Conservation (phyloP, 2,329 filamentous ascomycete species). For the Penicillium paneum region DNA sequence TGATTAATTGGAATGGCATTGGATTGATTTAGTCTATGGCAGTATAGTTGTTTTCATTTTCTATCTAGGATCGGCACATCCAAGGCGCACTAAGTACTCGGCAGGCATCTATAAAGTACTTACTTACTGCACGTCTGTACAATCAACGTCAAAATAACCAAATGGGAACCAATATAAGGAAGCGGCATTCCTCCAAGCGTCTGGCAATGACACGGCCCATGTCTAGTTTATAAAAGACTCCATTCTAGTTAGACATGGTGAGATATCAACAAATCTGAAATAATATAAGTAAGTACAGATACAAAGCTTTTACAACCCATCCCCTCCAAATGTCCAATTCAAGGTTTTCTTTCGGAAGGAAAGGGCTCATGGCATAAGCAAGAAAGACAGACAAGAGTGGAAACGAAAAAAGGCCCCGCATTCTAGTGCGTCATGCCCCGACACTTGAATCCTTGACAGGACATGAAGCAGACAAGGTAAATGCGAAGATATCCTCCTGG, state of each 20-base stretch:
- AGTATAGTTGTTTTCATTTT: not conserved
- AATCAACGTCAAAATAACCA: not conserved
- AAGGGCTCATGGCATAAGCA: not conserved
- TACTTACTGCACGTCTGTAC: not conserved
- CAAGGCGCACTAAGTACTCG: not conserved
- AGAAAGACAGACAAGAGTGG: constrained; percentile 1
- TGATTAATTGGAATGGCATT: not conserved
- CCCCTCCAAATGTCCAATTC: not conserved
- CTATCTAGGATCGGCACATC: not conserved
- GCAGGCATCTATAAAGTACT: not conserved
- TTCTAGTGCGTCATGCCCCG: constrained; percentile 8
- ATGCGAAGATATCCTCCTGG: not conserved
- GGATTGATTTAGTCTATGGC: not conserved
- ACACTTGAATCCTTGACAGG: not conserved
- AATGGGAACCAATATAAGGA: not conserved
- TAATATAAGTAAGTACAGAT: not conserved
- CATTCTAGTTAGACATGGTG: not conserved
- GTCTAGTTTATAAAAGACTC: not conserved
- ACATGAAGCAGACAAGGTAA: not conserved
- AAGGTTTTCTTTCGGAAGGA: not conserved
- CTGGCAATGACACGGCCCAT: constrained; percentile 16
- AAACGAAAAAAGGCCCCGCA: constrained; percentile 9
- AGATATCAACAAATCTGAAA: not conserved
- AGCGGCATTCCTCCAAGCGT: not conserved
- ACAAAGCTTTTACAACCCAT: not conserved